Conservation (phyloP, 768 basidiomycete genomes). For the Mycena galericulata region DNA sequence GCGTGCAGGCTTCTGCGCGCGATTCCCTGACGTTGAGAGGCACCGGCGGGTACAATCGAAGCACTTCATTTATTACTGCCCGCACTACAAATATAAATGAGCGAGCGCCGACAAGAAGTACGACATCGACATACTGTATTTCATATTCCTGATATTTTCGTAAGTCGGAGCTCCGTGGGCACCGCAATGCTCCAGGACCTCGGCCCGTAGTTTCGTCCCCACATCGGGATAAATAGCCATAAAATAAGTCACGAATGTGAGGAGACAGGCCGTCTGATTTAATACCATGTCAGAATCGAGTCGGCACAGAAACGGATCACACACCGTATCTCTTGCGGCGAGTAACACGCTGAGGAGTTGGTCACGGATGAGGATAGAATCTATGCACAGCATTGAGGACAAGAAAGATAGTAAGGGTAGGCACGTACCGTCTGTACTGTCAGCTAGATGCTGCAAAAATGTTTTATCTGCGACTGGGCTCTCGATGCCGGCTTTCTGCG, state of each 20-base stretch:
- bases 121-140: slow-evolving; percentile 66
- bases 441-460: slow-evolving; percentile 75
- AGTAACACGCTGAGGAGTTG: slow-evolving; percentile 83
- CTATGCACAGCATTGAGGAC: slow-evolving; percentile 48
- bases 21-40: slow-evolving; percentile 78
- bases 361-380: slow-evolving; percentile 75
- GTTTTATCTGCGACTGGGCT: slow-evolving; percentile 64
- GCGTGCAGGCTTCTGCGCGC: slow-evolving; percentile 58
- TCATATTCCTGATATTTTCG: slow-evolving; percentile 68
- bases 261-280: slow-evolving; percentile 70
- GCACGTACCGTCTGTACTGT: slow-evolving; percentile 69
- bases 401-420: not conserved
- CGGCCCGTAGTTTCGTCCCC: slow-evolving; percentile 62
- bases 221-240: slow-evolving; percentile 75
- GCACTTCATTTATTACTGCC: slow-evolving; percentile 83
- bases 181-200: slow-evolving; percentile 71
- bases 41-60: slow-evolving; percentile 84
- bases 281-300: slow-evolving; percentile 9
- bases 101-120: not conserved
- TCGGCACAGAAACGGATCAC: slow-evolving; percentile 35
- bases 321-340: slow-evolving; percentile 82
- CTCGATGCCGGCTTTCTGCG: slow-evolving; percentile 51
- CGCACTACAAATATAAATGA: slow-evolving; percentile 57
- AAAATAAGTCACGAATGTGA: slow-evolving; percentile 80
- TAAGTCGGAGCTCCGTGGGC: slow-evolving; percentile 60